Evolutionary conservation across 83 land plant species (phyloP).

Genomic region (Picea abies): DNA sequence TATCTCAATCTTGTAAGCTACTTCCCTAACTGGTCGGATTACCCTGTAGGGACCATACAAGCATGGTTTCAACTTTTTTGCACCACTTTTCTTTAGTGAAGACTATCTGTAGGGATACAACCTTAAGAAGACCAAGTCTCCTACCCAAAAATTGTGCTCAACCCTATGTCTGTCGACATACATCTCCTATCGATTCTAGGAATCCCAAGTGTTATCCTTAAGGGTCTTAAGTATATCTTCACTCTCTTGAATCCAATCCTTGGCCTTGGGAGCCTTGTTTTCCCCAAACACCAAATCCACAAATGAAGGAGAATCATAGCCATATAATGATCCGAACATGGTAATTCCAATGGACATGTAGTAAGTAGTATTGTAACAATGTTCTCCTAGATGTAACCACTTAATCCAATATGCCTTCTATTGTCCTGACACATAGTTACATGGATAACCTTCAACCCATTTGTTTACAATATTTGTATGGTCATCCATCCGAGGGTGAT

Average conservation of each 20-base stretch:
- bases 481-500: slow-evolving; percentile 30
- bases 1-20: too few species aligned
- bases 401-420: slow-evolving; percentile 11
- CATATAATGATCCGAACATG: neutral
- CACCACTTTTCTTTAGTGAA: too few species aligned
- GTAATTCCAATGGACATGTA: slow-evolving; percentile 13
- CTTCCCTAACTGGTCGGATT: too few species aligned
- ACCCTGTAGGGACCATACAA: too few species aligned
- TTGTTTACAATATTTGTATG: slow-evolving; percentile 20
- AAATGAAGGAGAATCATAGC: neutral
- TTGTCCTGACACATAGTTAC: neutral
- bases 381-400: slow-evolving; percentile 19
- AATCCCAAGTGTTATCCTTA: too few species aligned
- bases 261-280: too few species aligned
- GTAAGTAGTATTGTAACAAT: slow-evolving; percentile 21
- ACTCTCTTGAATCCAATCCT: neutral
- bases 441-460: slow-evolving; percentile 14
- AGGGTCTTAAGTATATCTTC: neutral
- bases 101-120: too few species aligned
- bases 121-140: too few species aligned
- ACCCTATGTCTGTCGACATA: too few species aligned
- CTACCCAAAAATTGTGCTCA: too few species aligned
- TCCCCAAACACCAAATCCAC: neutral
- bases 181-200: too few species aligned
- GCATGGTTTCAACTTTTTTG: too few species aligned